Conservation (phyloP, 2,329 filamentous ascomycete species). For the Huntiella moniliformis region DNA sequence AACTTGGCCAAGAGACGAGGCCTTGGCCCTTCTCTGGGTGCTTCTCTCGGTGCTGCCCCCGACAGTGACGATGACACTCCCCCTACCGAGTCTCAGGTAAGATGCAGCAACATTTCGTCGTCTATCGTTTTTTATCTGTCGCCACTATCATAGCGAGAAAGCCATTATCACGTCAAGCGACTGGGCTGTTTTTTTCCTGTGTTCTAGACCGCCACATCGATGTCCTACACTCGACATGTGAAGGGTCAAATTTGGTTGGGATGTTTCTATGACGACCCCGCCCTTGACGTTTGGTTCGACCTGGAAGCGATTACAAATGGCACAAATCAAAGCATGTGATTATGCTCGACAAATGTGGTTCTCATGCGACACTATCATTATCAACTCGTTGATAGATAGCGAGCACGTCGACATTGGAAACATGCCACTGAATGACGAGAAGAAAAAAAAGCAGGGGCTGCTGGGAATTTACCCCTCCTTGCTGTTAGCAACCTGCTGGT, state of each 20-base stretch:
- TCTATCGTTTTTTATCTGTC: constrained; percentile 12
- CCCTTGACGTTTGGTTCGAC: neutral
- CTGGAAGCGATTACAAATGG: too few species aligned
- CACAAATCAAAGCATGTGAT: too few species aligned
- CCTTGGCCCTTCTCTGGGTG: constrained; percentile 68
- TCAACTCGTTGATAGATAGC: neutral
- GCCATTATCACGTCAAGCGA: neutral
- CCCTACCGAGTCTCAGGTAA: constrained; percentile 90
- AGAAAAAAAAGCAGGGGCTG: neutral
- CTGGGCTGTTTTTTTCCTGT: neutral
- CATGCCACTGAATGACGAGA: too few species aligned
- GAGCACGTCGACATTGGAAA: too few species aligned
- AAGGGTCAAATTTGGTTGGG: neutral
- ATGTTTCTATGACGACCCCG: constrained; percentile 12
- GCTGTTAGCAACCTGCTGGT: neutral
- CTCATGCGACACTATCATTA: neutral
- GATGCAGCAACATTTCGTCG: constrained; percentile 16
- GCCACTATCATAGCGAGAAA: constrained; percentile 8
- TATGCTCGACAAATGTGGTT: neutral
- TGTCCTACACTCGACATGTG: constrained; percentile 6
- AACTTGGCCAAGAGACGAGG: constrained; percentile 96
- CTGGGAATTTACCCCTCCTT: constrained; percentile 8
- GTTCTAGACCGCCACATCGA: constrained; percentile 4
- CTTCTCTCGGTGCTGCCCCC: constrained; percentile 67
- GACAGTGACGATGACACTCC: constrained; percentile 96